Evolutionary conservation across 2,329 filamentous ascomycete species (phyloP).

Genomic region (Myotisia sp.): DNA sequence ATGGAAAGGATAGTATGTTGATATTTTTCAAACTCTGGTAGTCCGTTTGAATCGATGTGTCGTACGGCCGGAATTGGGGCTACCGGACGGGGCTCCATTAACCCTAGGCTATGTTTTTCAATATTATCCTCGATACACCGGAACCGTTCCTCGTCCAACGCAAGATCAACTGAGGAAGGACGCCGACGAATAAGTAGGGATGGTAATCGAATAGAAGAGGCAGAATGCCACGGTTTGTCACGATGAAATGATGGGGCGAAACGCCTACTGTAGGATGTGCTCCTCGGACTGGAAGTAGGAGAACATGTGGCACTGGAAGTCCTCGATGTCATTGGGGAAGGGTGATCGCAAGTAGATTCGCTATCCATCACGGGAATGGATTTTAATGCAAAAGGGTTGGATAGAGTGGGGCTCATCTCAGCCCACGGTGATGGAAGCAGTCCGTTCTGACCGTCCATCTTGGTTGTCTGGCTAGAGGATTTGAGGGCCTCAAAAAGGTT

Average conservation of each 20-base stretch:
- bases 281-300: conserved; percentile 18
- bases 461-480: conserved; percentile 4
- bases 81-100: conserved; percentile 34
- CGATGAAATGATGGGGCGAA: conserved; percentile 14
- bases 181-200: conserved; percentile 26
- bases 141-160: conserved; percentile 29
- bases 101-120: conserved; percentile 27
- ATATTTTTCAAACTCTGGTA: conserved; percentile 4
- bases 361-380: conserved; percentile 13
- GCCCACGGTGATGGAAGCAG: conserved; percentile 17
- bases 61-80: conserved; percentile 18
- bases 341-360: conserved; percentile 13
- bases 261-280: conserved; percentile 15
- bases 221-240: conserved; percentile 19
- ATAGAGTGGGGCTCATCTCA: conserved; percentile 19
- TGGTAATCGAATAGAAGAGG: conserved; percentile 19
- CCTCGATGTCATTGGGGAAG: conserved; percentile 18
- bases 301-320: conserved; percentile 20
- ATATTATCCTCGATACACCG: conserved; percentile 26
- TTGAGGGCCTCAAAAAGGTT: conserved; percentile 15
- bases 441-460: conserved; percentile 6
- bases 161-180: conserved; percentile 32
- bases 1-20: not conserved
- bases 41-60: conserved; percentile 6
- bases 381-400: conserved; percentile 19